Base-by-base conservation (phyloP, 1,139 yeast genomes). In the Keqinozyma sinolaborantium region DNA sequence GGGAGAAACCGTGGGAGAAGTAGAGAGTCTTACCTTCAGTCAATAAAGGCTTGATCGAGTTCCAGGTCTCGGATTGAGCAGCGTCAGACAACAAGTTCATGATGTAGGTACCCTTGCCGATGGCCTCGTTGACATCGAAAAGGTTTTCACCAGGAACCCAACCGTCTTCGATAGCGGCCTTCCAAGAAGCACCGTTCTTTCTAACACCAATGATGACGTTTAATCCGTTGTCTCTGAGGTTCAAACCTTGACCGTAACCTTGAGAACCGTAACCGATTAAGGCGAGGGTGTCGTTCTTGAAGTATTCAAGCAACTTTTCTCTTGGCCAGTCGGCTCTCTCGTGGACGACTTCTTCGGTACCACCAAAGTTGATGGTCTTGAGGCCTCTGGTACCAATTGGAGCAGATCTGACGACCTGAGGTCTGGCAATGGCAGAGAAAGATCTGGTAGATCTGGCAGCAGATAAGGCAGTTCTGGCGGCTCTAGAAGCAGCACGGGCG, bases 281-380 rank as follows among this genome's bases (percentile, higher is more conserved):
- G 51, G 98, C 97, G 60, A 92, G 74, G 44, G 98, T 92, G 67
- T 92, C 98, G 70, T 90, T 74, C 79, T 92, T 90, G 87, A 92
- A 92, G 79, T 88, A 92, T 58, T 88, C 94, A 49, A 83, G 77
- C 58, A 92, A 77, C 76, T 84, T 92, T 74, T 92, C 98, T 64
- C 83, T 79, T 70, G 98, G 98, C 98, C 98, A 92, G 84, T 92
- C 98, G 53, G 87, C 83, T 73, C 98, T 87, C 77, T 92, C 97
- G 77, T 92, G 92, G 50, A 92, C 98, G 53, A 83, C 70, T 74
- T 90, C 97, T 59, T 84, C 90, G 50, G 81, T 79, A 69, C 97
- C 97, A 65, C 88, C 97, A 59, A 92, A 92, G 81, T 87, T 87
- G 73, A 92, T 94, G 72, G 88, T 79, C 79, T 92, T 87, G 58